Percentiles rank a stretch among this genome's conserved stretches.
These are phyloP conservation scores for Aciculosporium take DNA, from an alignment of 2,329 filamentous ascomycete genomes.

Conservation along the genomic window DNA sequence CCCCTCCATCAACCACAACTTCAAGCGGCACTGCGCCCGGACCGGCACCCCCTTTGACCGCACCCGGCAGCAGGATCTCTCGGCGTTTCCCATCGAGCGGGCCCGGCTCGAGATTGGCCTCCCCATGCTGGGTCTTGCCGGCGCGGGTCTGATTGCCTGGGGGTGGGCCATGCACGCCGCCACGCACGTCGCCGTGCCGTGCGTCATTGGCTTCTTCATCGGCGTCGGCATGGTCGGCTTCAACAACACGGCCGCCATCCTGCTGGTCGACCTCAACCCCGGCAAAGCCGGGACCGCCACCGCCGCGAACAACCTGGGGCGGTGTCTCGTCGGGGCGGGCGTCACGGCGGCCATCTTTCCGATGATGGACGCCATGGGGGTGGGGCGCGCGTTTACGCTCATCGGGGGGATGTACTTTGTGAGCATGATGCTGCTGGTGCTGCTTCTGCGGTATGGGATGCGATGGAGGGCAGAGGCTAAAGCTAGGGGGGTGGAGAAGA, in stretches of 20 bases:
- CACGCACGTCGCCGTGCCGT: conserved; percentile 30
- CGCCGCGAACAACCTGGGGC: conserved; percentile 40
- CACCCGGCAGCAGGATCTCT: conserved; percentile 35
- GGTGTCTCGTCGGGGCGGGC: conserved; percentile 40
- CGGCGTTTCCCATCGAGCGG: conserved; percentile 35
- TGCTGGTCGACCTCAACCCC: conserved; percentile 43
- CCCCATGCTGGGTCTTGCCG: conserved; percentile 36
- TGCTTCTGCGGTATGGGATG: conserved; percentile 28
- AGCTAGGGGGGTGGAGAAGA: conserved; percentile 13
- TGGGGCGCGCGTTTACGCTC: conserved; percentile 37
- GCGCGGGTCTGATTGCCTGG: conserved; percentile 32
- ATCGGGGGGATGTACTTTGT: conserved; percentile 28
- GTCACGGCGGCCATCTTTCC: conserved; percentile 36
- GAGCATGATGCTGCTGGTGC: conserved; percentile 24
- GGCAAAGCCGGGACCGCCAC: conserved; percentile 37
- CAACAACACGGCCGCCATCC: conserved; percentile 36
- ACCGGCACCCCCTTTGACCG: conserved; percentile 39
- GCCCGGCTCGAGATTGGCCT: conserved; percentile 34
- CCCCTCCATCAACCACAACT: conserved; percentile 52
- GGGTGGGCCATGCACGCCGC: conserved; percentile 35
- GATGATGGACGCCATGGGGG: conserved; percentile 35
- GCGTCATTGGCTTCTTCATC: conserved; percentile 31
- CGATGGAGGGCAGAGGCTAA: conserved; percentile 26
- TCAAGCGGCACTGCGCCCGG: conserved; percentile 41
- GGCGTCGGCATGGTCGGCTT: conserved; percentile 38